phyloP scores from a whole-genome alignment of 202 grass and related monocot species.

The Zizania palustris region DNA sequence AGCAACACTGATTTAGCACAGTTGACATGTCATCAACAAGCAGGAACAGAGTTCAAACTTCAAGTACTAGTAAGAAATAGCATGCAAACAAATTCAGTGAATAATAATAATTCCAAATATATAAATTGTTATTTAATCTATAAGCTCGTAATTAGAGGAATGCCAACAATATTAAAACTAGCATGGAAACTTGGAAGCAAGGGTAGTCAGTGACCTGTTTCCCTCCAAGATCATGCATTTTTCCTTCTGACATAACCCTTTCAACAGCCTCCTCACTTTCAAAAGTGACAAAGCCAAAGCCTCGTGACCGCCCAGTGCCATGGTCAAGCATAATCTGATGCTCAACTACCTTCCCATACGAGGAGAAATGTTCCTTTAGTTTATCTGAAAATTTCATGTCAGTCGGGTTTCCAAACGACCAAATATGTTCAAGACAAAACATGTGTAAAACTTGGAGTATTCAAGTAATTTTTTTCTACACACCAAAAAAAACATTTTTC shows the following conservation, averaged over 20 bases:
- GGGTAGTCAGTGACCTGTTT: constrained; percentile 66
- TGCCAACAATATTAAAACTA: constrained; percentile 7
- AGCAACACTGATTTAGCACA: not conserved
- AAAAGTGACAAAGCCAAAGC: constrained; percentile 98
- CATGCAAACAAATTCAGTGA: constrained; percentile 13
- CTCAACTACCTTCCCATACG: constrained; percentile 74
- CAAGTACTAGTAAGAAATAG: not conserved
- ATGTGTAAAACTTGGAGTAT: not conserved
- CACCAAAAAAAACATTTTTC: not conserved
- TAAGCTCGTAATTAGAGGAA: constrained; percentile 37
- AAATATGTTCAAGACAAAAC: constrained; percentile 9
- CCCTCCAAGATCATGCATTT: constrained; percentile 92
- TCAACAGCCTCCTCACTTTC: constrained; percentile 92
- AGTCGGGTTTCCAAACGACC: constrained; percentile 16
- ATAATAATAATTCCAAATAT: constrained; percentile 1
- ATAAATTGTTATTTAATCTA: not conserved
- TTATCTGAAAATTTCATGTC: constrained; percentile 56
- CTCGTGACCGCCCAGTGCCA: constrained; percentile 86
- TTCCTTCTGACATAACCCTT: constrained; percentile 84
- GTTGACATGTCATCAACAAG: not conserved
- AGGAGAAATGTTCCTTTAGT: constrained; percentile 89
- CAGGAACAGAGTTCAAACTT: not conserved
- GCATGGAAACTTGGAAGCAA: constrained; percentile 15
- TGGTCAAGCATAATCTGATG: constrained; percentile 99
- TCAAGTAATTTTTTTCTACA: not conserved